phyloP scores from a whole-genome alignment of 495 filamentous ascomycete genomes.

The Annulohypoxylon moriforme region DNA sequence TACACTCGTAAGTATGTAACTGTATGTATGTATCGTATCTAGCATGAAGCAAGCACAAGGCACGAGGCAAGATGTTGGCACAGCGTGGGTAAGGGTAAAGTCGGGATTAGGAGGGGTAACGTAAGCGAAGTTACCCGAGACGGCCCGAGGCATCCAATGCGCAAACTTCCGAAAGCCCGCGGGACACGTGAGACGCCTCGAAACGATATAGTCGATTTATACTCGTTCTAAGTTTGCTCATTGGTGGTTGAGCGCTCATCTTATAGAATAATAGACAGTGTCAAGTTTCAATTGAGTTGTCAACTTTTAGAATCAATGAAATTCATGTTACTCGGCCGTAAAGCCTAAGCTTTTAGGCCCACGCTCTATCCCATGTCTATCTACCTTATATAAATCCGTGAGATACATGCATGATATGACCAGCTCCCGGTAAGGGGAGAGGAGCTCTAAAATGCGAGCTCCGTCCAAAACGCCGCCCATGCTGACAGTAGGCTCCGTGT shows the following conservation, averaged over 20 bases:
- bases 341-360: constrained; percentile 19
- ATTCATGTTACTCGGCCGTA: constrained; percentile 38
- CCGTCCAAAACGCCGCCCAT: constrained; percentile 52
- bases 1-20: neutral
- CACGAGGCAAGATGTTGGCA: neutral
- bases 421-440: constrained; percentile 43
- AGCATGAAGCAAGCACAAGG: neutral
- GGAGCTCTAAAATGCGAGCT: constrained; percentile 42
- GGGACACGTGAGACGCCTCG: constrained; percentile 23
- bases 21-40: constrained; percentile 13
- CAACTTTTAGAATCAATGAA: constrained; percentile 32
- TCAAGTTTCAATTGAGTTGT: constrained; percentile 3
- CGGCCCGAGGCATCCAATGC: constrained; percentile 28
- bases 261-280: constrained; percentile 1
- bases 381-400: constrained; percentile 26
- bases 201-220: neutral
- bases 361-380: constrained; percentile 47
- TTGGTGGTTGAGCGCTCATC: constrained; percentile 12
- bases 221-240: neutral
- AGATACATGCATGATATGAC: constrained; percentile 44
- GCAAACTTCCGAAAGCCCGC: constrained; percentile 9
- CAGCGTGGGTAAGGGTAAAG: constrained; percentile 3
- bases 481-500: constrained; percentile 34
- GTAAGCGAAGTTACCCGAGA: constrained; percentile 27
- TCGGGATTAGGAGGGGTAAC: constrained; percentile 24